phyloP scores from a whole-genome alignment of 495 filamentous ascomycete species.

The Echria macrotheca region DNA sequence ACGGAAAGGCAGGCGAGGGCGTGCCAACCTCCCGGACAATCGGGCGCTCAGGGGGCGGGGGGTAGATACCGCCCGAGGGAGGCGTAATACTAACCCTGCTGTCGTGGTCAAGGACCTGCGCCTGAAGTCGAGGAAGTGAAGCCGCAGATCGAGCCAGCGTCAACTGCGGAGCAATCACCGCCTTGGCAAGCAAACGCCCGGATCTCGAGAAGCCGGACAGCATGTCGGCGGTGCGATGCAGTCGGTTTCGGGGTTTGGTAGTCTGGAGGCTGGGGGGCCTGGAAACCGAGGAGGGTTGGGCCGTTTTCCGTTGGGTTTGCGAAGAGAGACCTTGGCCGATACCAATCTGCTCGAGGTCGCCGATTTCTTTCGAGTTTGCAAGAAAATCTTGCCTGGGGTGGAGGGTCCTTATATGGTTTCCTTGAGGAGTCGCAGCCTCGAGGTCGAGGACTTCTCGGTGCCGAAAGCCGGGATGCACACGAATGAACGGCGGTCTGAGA shows the following conservation, averaged over 20 bases:
- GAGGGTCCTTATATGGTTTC: neutral
- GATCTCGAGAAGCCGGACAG: constrained; percentile 8
- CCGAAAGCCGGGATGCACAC: neutral
- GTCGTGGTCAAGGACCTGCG: constrained; percentile 19
- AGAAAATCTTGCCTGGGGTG: neutral
- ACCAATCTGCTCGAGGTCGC: neutral
- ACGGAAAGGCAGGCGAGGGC: neutral
- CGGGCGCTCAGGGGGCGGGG: too few relatives aligned
- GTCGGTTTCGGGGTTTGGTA: neutral
- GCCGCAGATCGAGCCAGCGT: constrained; percentile 12
- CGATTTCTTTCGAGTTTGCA: neutral
- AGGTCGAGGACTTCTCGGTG: neutral
- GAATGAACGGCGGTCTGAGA: neutral
- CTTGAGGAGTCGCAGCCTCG: neutral
- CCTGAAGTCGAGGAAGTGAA: constrained; percentile 18
- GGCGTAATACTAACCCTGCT: too few relatives aligned
- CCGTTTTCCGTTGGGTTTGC: neutral
- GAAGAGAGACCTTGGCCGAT: too few relatives aligned
- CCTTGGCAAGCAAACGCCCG: constrained; percentile 3
- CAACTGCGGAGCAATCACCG: neutral
- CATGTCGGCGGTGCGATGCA: constrained; percentile 9
- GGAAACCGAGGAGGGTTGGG: neutral
- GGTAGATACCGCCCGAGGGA: too few relatives aligned
- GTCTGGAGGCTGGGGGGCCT: neutral
- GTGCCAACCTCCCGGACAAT: too few relatives aligned